A percentile compares a stretch with the other conserved stretches of the same genome.
phyloP scores from a whole-genome alignment of 2,329 filamentous ascomycete genomes.

The Nakataea oryzae region DNA sequence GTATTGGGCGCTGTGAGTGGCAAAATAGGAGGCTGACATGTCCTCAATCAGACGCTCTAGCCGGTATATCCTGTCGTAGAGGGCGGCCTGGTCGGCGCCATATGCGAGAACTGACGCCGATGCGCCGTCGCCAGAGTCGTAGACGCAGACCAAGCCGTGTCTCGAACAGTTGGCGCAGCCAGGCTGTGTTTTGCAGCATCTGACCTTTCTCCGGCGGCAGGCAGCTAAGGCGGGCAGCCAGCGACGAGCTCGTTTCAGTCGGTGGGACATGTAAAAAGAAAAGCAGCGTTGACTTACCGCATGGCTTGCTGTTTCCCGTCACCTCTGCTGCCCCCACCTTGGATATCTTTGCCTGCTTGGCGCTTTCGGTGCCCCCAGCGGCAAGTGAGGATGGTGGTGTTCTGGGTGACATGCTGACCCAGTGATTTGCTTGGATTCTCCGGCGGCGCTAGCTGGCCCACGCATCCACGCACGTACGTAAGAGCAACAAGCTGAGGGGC shows the following conservation, averaged over 20 bases:
- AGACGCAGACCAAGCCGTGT: background rate
- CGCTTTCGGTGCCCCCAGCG: background rate
- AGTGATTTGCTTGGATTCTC: background rate
- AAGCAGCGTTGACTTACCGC: background rate
- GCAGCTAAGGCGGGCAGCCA: background rate
- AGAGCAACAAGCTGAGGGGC: background rate
- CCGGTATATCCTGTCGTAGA: background rate
- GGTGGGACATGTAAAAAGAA: background rate
- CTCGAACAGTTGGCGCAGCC: background rate
- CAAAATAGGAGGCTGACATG: background rate
- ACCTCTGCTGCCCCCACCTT: background rate
- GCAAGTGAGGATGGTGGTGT: background rate
- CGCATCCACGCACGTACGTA: background rate
- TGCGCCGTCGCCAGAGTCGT: background rate
- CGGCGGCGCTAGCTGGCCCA: no score
- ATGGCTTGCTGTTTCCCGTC: background rate
- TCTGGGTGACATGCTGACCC: background rate
- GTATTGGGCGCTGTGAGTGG: background rate
- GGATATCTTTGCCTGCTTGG: background rate
- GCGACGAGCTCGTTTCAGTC: background rate
- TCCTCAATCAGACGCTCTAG: constrained; percentile 1
- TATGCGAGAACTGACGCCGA: background rate
- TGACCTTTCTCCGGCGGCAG: background rate
- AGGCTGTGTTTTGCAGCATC: background rate
- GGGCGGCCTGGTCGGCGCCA: background rate